Conservation (phyloP, 352 stramenopile genomes). For the Globisporangium takayamanum region DNA sequence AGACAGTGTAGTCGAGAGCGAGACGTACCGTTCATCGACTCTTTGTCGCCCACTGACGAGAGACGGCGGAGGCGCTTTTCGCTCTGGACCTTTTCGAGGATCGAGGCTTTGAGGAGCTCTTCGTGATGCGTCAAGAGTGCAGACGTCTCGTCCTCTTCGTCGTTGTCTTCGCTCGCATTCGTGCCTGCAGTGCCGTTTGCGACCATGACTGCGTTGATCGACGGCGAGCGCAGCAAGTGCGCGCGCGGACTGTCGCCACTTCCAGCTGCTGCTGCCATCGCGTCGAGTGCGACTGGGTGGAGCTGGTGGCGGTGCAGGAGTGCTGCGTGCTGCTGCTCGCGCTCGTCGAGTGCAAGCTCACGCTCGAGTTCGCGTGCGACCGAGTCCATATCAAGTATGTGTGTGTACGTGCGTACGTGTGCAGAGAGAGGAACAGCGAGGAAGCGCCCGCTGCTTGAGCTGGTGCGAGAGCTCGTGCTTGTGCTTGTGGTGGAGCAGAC, state of each 20-base stretch:
- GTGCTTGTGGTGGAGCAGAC: too few relatives aligned
- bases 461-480: too few relatives aligned
- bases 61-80: constrained; percentile 63
- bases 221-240: constrained; percentile 11
- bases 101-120: constrained; percentile 60
- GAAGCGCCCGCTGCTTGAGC: too few relatives aligned
- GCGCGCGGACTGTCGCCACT: constrained; percentile 4
- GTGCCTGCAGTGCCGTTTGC: constrained; percentile 3
- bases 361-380: constrained; percentile 7
- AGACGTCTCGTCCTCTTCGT: constrained; percentile 30
- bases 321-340: background rate
- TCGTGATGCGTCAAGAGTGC: constrained; percentile 43
- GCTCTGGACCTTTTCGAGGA: constrained; percentile 67
- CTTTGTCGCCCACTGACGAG: constrained; percentile 28
- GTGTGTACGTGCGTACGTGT: too few relatives aligned
- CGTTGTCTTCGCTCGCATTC: constrained; percentile 19
- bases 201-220: constrained; percentile 9
- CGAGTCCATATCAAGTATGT: constrained; percentile 2
- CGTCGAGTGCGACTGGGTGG: constrained; percentile 4
- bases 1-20: background rate
- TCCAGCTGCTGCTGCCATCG: background rate
- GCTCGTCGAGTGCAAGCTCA: constrained; percentile 4
- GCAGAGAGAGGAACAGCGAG: too few relatives aligned
- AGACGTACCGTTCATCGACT: constrained; percentile 14
- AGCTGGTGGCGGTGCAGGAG: constrained; percentile 15